Evolutionary conservation across 768 basidiomycete species (phyloP).

Genomic region (Suillus subaureus): DNA sequence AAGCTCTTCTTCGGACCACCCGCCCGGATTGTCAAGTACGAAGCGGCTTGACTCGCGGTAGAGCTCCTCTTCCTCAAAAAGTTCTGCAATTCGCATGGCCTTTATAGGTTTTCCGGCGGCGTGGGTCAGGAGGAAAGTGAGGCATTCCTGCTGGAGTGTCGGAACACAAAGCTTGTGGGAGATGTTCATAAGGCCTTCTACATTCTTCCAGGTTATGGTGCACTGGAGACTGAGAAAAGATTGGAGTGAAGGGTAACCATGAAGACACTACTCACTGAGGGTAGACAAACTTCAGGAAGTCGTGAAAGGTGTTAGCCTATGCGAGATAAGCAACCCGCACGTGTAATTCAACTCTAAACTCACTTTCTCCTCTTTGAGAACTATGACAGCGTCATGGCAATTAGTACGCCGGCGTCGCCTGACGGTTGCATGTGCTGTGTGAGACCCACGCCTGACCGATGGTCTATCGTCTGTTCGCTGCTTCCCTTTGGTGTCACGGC

Average conservation of each 20-base stretch:
- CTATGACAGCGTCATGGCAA: slow-evolving; percentile 80
- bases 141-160: slow-evolving; percentile 77
- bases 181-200: slow-evolving; percentile 88
- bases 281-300: slow-evolving; percentile 91
- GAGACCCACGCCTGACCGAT: slow-evolving; percentile 20
- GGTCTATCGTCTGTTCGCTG: slow-evolving; percentile 15
- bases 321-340: neutral
- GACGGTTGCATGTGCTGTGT: slow-evolving; percentile 41
- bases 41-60: slow-evolving; percentile 92
- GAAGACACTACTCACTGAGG: slow-evolving; percentile 67
- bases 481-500: slow-evolving; percentile 29
- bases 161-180: slow-evolving; percentile 88
- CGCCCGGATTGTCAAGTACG: slow-evolving; percentile 90
- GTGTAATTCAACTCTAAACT: slow-evolving; percentile 20
- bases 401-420: slow-evolving; percentile 45
- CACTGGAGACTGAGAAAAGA: slow-evolving; percentile 67
- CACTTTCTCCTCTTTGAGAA: slow-evolving; percentile 88
- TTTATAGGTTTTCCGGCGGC: slow-evolving; percentile 93
- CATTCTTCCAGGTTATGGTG: slow-evolving; percentile 95
- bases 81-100: slow-evolving; percentile 89
- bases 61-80: slow-evolving; percentile 87
- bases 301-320: slow-evolving; percentile 85
- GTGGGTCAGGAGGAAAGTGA: slow-evolving; percentile 87
- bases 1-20: slow-evolving; percentile 79
- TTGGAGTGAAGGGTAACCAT: slow-evolving; percentile 1